Base-by-base conservation (phyloP, 2,329 filamentous ascomycete species). In the Boeremia exigua region DNA sequence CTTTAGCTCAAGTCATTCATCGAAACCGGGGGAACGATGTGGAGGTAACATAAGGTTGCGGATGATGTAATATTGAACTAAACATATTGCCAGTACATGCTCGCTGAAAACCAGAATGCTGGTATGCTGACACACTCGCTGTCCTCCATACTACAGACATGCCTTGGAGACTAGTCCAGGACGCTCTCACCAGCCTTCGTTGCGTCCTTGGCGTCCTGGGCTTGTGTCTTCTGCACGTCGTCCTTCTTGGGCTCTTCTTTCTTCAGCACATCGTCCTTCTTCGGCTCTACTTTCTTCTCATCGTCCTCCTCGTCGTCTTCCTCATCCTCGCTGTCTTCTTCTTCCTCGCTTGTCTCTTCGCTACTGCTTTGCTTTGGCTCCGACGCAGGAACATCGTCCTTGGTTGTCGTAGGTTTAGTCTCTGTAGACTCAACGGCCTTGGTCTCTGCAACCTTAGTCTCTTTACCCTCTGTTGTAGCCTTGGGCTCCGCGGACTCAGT, bases 181-280 rank as follows among this genome's bases (percentile, higher is more conserved):
- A 77, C 75, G 54, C 74, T 76, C 56, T 72, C 71, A 10, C 67
- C 65, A 1, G 74, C 76, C 54, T 73, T 73, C 2, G 49, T 61
- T 1, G 61, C 66, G 17, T 65, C 66, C 37, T 66, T 69, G 0
- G 67, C 60, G 28, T 58, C 56, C 49, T 72, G 65, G 11, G 59
- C 44, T 46, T 72, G 67, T 27, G 63, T 62, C 51, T 48, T 48
- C 43, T 56, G 43, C 27, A 29, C n/a, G 3, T 50, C 38, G 1
- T 33, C 29, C 17, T 29, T 51, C 48, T 51, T 32, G 11, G 30
- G 10, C 14, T 44, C 30, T 15, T 51, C 48, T 12, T 51, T 38
- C 6, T 30, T 51, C 30, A 33, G 23, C 9, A 11, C 38, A 15
- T 38, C 37, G 11, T 42, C 37, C 7, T 42, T 12, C 17, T 43